phyloP scores from a whole-genome alignment of 2,329 filamentous ascomycete genomes.

The Colletotrichum zoysiae region DNA sequence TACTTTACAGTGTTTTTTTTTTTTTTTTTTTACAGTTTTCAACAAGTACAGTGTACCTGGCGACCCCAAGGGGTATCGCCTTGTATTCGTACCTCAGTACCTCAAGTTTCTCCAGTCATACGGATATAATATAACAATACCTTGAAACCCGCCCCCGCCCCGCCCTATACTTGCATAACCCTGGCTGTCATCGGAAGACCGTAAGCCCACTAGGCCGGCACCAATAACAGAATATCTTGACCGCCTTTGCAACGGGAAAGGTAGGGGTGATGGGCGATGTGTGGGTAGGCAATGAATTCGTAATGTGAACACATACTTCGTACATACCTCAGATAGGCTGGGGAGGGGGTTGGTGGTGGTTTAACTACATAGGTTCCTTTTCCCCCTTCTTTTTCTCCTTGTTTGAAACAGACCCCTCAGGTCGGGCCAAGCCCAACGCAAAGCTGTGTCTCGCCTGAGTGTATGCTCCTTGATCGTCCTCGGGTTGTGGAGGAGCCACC shows the following conservation, averaged over 20 bases:
- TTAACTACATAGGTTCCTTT: neutral
- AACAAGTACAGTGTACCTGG: too few species aligned
- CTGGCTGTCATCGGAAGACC: neutral
- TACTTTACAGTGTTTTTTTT: too few species aligned
- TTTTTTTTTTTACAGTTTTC: too few species aligned
- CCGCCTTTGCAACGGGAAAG: constrained; percentile 1
- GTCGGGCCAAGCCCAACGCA: neutral
- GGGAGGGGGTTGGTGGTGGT: neutral
- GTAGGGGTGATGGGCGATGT: neutral
- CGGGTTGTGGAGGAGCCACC: neutral
- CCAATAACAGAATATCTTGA: neutral
- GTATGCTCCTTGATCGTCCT: neutral
- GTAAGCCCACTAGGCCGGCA: neutral
- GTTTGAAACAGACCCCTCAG: neutral
- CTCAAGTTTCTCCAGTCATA: too few species aligned
- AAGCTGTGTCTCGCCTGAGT: neutral
- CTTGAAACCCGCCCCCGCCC: neutral
- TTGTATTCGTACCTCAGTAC: neutral
- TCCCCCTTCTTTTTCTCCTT: too few species aligned
- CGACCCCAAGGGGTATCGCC: too few species aligned
- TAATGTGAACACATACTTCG: constrained; percentile 1
- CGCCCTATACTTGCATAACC: neutral
- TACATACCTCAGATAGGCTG: neutral
- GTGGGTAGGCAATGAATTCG: neutral
- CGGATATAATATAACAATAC: neutral